These are phyloP conservation scores for Cytospora paraplurivora DNA, from an alignment of 2,329 filamentous ascomycete species.

Conservation along the genomic window DNA sequence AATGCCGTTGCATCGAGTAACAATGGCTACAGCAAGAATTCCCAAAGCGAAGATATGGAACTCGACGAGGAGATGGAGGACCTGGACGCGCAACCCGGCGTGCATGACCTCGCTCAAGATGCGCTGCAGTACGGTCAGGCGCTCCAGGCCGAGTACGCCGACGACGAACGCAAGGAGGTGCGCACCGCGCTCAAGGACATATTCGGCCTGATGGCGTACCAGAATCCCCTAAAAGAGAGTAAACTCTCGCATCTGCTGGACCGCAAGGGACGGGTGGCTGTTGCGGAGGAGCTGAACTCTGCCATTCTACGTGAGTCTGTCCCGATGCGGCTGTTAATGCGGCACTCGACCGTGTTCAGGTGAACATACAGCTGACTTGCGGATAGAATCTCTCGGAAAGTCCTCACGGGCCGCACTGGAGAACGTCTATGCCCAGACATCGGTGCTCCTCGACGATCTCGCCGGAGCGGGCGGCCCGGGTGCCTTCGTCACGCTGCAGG, in stretches of 20 bases:
- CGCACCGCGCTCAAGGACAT: slow-evolving; percentile 78
- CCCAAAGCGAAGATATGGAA: slow-evolving; percentile 56
- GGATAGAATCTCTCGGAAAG: slow-evolving; percentile 81
- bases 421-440: slow-evolving; percentile 82
- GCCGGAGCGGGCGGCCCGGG: slow-evolving; percentile 77
- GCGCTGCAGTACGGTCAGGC: slow-evolving; percentile 80
- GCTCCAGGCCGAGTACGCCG: slow-evolving; percentile 74
- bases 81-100: slow-evolving; percentile 34
- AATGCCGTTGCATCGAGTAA: slow-evolving; percentile 25
- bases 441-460: slow-evolving; percentile 80
- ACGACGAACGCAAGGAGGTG: slow-evolving; percentile 70
- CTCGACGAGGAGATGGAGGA: slow-evolving; percentile 55
- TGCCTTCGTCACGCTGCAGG: slow-evolving; percentile 71
- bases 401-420: slow-evolving; percentile 85
- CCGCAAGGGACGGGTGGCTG: slow-evolving; percentile 69
- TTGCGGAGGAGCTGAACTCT: slow-evolving; percentile 92
- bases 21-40: slow-evolving; percentile 47
- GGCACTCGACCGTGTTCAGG: neutral
- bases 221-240: slow-evolving; percentile 73
- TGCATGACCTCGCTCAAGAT: slow-evolving; percentile 58
- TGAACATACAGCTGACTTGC: neutral
- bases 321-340: neutral
- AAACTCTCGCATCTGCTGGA: slow-evolving; percentile 79
- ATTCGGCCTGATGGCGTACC: slow-evolving; percentile 85
- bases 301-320: slow-evolving; percentile 77